These are phyloP conservation scores for Rhododendron henanense DNA, from an alignment of 148 eudicot genomes.

Conservation along the genomic window DNA sequence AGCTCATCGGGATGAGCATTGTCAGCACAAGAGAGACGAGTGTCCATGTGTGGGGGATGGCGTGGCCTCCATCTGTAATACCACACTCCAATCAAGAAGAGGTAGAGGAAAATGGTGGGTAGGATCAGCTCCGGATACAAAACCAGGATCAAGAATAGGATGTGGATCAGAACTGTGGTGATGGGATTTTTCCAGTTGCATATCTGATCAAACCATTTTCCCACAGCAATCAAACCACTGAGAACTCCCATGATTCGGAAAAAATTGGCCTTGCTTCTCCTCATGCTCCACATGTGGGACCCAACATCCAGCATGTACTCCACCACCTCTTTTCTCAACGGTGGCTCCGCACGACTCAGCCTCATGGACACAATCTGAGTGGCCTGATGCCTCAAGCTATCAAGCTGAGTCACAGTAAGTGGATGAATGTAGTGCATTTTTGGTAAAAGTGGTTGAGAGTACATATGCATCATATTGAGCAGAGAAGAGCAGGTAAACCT, in stretches of 20 bases:
- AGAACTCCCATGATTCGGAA: slow-evolving; percentile 21
- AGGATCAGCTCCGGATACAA: slow-evolving; percentile 34
- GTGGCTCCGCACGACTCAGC: slow-evolving; percentile 38
- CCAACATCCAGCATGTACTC: slow-evolving; percentile 42
- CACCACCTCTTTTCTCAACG: slow-evolving; percentile 33
- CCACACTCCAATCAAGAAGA: slow-evolving; percentile 34
- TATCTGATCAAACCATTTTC: slow-evolving; percentile 25
- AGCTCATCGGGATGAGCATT: slow-evolving; percentile 29
- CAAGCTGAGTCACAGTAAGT: slow-evolving; percentile 33
- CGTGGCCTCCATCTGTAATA: slow-evolving; percentile 35
- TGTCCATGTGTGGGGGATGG: slow-evolving; percentile 40
- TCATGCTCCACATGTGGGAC: slow-evolving; percentile 48
- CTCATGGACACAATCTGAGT: slow-evolving; percentile 28
- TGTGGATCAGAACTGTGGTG: slow-evolving; percentile 29
- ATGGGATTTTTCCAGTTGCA: slow-evolving; percentile 36
- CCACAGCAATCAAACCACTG: slow-evolving; percentile 16
- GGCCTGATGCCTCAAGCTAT: slow-evolving; percentile 34
- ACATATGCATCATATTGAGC: slow-evolving; percentile 26
- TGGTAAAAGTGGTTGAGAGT: slow-evolving; percentile 33
- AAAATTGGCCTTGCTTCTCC: slow-evolving; percentile 35
- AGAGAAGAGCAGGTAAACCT: slow-evolving; percentile 29
- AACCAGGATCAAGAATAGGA: slow-evolving; percentile 27
- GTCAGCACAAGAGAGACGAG: slow-evolving; percentile 36
- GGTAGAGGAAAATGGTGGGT: slow-evolving; percentile 31
- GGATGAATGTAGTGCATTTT: slow-evolving; percentile 42